A percentile compares a stretch with the other conserved stretches of the same genome.
These are phyloP conservation scores for Colletotrichum salicis DNA, from an alignment of 2,329 filamentous ascomycete genomes.

Conservation along the genomic window DNA sequence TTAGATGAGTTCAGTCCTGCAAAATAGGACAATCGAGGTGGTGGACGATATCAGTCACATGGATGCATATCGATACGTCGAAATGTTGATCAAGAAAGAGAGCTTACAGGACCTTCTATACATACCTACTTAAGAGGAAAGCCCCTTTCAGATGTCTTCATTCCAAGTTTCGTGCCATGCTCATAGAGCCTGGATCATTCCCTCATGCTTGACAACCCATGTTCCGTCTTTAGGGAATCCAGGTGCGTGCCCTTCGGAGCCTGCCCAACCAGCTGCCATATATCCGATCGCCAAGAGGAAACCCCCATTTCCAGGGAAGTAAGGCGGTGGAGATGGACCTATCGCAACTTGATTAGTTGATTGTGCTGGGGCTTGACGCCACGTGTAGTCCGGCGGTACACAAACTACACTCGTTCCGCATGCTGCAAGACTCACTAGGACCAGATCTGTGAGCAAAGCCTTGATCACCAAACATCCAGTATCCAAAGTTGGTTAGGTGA, in stretches of 20 bases:
- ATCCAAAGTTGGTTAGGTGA: constrained; percentile 52
- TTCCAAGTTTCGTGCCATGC: neutral
- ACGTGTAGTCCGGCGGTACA: too few species aligned
- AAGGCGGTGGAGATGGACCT: constrained; percentile 40
- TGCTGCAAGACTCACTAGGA: constrained; percentile 33
- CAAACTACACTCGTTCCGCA: too few species aligned
- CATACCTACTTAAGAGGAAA: neutral
- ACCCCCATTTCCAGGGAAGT: constrained; percentile 50
- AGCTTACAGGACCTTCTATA: neutral
- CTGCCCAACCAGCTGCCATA: constrained; percentile 41
- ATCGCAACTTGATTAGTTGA: neutral
- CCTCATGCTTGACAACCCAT: constrained; percentile 45
- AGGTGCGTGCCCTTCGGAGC: constrained; percentile 41
- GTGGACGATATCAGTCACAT: too few species aligned
- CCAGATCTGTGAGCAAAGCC: constrained; percentile 42
- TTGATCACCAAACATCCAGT: constrained; percentile 51
- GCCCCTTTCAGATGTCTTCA: neutral
- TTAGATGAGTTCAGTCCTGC: neutral
- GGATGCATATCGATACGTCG: too few species aligned
- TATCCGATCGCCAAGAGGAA: constrained; percentile 51
- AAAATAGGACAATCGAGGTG: too few species aligned
- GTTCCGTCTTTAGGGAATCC: constrained; percentile 48
- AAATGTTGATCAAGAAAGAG: neutral
- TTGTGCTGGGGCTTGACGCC: neutral
- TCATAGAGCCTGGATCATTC: neutral